phyloP scores from a whole-genome alignment of 305 asterid genomes.

The Plantago lanceolata region DNA sequence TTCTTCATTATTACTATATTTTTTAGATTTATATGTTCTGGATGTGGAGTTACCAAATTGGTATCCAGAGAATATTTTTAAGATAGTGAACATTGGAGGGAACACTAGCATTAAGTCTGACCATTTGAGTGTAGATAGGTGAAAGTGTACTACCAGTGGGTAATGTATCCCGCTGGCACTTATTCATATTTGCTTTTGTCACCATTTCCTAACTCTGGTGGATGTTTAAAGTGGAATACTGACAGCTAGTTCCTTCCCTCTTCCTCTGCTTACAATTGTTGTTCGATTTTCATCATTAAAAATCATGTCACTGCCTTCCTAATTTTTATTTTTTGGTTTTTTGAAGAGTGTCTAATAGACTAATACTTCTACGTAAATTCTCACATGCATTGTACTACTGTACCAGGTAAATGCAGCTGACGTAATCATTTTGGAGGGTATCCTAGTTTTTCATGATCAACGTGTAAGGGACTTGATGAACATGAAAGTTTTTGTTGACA shows the following conservation, averaged over 20 bases:
- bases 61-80: not conserved
- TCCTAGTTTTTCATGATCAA: conserved; percentile 88
- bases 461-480: conserved; percentile 90
- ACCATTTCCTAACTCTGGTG: not conserved
- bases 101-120: not conserved
- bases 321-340: not conserved
- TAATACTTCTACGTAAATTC: conserved; percentile 10
- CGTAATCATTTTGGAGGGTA: conserved; percentile 93
- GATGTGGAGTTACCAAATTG: not conserved
- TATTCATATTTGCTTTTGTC: not conserved
- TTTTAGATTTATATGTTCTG: too few species aligned
- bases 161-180: not conserved
- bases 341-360: conserved; percentile 1
- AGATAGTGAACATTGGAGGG: conserved; percentile 1
- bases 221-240: not conserved
- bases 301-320: not conserved
- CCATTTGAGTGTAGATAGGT: not conserved
- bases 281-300: too few species aligned
- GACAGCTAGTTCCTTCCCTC: too few species aligned
- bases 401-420: conserved; percentile 91
- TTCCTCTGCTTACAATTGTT: too few species aligned
- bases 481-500: conserved; percentile 96
- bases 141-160: not conserved
- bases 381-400: conserved; percentile 25
- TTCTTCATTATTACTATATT: too few species aligned